Conservation (phyloP, 192 early-diverging fungal genomes). For the Obelidium mucronatum region DNA sequence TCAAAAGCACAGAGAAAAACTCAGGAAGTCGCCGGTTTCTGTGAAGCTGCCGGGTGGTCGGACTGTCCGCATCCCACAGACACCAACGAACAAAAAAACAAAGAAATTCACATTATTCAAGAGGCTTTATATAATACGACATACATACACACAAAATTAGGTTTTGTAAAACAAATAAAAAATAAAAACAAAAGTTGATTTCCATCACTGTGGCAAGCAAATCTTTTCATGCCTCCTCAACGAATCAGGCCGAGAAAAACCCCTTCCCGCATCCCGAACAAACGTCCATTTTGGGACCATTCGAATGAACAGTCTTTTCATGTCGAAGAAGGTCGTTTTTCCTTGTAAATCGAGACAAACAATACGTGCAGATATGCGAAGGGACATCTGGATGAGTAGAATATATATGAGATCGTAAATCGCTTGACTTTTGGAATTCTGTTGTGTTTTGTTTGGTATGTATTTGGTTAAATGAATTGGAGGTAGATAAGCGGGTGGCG, state of each 20-base stretch:
- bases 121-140: not conserved
- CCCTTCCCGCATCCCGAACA: constrained; percentile 12
- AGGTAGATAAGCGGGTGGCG: not conserved
- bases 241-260: constrained; percentile 17
- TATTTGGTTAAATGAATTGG: not conserved
- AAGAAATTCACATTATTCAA: not conserved
- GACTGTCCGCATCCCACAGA: not conserved
- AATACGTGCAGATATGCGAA: not conserved
- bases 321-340: constrained; percentile 15
- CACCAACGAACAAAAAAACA: not conserved
- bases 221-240: constrained; percentile 17
- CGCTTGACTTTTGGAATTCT: not conserved
- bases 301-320: constrained; percentile 7
- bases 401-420: not conserved
- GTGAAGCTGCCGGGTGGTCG: not conserved
- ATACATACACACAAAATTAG: not conserved
- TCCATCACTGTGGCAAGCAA: not conserved
- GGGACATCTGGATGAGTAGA: not conserved
- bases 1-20: too few species aligned
- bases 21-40: too few species aligned
- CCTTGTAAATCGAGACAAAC: not conserved
- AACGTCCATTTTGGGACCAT: not conserved
- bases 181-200: not conserved
- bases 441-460: not conserved
- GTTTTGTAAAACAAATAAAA: not conserved